Base-by-base conservation (phyloP, 257 asterid genomes). In the Solanum ossicruentum region DNA sequence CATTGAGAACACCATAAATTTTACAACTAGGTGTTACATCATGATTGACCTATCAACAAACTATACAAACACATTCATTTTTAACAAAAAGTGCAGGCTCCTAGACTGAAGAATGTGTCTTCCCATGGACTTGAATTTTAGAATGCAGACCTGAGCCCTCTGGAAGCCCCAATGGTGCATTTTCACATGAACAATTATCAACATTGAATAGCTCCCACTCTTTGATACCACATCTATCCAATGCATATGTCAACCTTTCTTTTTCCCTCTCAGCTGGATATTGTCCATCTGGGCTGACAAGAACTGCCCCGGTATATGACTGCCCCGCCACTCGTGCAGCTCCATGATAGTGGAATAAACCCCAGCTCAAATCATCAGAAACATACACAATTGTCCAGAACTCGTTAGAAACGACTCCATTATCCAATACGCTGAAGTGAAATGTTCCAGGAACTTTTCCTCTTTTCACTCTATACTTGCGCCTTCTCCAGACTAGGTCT, bases 261-360 rank as follows among this genome's bases (percentile, higher is more conserved):
- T 86, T 87, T 85, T 89, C 87, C 18, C 86, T 67, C 88, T 89
- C 87, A 20, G 77, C 86, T 15, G 99, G 99, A 83, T 88, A 93
- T 18, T 32, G 54, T 28, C 99, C 98, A 21, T 90, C 90, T 4
- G 93, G 93, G 87, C 97, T 95, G 13, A 93, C 98, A 32, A 96
- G 97, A 5, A 93, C 94, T 0, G 98, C 99, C 85, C 99, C 98
- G 0, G 97, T 92, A 81, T 96, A 95, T 20, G 98, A 92, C 84
- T 94, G 99, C 45, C 99, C 98, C 0, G 98, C 98, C 11, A 91
- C 98, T 60, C 98, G 91, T 43, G 98, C 98, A 11, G 95, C 98
- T 20, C 99, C 98, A 66, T 91, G 95, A 87, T 94, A 96, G 89
- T 94, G 97, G 87, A 96, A 96, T 88, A 96, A 85, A 41, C 99